Base-by-base conservation (phyloP, 2,329 filamentous ascomycete genomes). In the Pseudogymnoascus sp. region DNA sequence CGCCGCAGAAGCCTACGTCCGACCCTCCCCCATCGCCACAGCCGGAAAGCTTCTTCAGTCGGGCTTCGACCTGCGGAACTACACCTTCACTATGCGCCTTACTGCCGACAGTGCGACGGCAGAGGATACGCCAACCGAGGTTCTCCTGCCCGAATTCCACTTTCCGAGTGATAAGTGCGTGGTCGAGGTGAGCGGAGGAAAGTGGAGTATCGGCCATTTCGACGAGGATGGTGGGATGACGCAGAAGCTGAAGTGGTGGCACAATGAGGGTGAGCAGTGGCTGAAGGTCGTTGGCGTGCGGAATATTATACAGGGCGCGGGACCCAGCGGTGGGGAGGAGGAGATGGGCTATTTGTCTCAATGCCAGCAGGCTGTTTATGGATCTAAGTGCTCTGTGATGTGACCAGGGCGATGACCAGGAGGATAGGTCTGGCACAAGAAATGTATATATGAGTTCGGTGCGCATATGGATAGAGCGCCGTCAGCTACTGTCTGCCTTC, bases 201-300 rank as follows among this genome's bases (percentile, higher is more conserved):
- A 93, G 73, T 99, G 93, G 93, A 87, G 89, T 69, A 91, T 97
- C 65, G 86, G 85, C 68, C 83, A 80, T 4, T 87, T 92, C 65
- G 89, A 92, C 63, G 82, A 85, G 7, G 84, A 89, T 66, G 85
- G 84, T 0, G 85, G 85, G 4, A 78, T 85, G 68, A 79, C 91
- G 65, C 93, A 97, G 77, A 84, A 84, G 67, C 77, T 99, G 67
- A 85, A 85, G 69, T 99, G 95, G 95, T 97, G 93, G 93, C 93
- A 99, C 76, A 85, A 85, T 0, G 88, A 89, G 63, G 95, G 93
- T 1, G 86, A 92, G 68, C 93, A 97, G 76, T 86, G 79, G 59
- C 81, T 99, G 62, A 89, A 83, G 66, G 82, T 97, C 7, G 87
- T 83, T 18, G 95, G 95, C 0, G 77, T 90, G 18, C 87, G 80